Percentiles rank a stretch among this genome's conserved stretches.
phyloP scores from a whole-genome alignment of 345 rosid species.

The Balakata baccata region DNA sequence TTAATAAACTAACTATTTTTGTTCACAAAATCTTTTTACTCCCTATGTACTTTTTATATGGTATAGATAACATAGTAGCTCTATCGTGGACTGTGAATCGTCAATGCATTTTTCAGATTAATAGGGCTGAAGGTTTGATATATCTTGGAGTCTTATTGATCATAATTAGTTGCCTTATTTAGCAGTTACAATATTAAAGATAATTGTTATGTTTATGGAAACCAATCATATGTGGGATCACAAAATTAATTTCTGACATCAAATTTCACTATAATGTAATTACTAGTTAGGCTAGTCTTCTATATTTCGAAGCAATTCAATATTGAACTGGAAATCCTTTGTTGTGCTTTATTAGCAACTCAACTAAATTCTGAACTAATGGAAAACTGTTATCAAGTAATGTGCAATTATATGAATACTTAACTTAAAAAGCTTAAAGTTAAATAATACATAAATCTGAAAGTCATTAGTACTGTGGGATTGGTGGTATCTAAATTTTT shows the following conservation, averaged over 20 bases:
- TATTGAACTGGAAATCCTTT: not conserved
- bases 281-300: not conserved
- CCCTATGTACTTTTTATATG: too few species aligned
- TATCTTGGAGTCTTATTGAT: not conserved
- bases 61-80: not conserved
- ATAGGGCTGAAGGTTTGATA: not conserved
- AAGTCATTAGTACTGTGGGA: not conserved
- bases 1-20: too few species aligned
- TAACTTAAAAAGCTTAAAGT: not conserved
- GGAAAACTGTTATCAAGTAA: not conserved
- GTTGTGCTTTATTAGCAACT: not conserved
- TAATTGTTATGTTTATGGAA: not conserved
- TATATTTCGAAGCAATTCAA: not conserved
- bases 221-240: not conserved
- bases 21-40: too few species aligned
- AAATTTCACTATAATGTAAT: not conserved
- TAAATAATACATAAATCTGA: too few species aligned
- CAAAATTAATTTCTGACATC: not conserved
- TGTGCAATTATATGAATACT: not conserved
- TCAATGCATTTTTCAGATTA: not conserved
- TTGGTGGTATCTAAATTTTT: not conserved
- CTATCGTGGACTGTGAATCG: not conserved
- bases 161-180: not conserved
- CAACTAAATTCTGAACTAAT: not conserved
- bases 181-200: not conserved